A percentile compares a stretch with the other conserved stretches of the same genome.
Evolutionary conservation across 768 basidiomycete genomes (phyloP).

Genomic region (Suillus cothurnatus): DNA sequence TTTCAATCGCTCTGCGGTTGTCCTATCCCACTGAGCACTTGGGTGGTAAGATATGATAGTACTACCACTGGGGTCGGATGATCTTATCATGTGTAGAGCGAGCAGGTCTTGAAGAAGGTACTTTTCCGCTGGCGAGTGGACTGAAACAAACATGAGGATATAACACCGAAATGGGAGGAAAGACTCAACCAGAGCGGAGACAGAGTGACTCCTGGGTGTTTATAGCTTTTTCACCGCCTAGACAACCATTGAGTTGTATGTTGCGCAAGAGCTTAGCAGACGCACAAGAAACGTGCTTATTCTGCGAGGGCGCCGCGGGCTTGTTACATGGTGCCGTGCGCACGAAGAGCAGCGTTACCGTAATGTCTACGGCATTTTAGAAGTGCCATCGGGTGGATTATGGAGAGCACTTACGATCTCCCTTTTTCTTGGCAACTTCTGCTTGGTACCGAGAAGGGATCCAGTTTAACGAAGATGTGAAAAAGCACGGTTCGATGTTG

Average conservation of each 20-base stretch:
- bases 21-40: slow-evolving; percentile 25
- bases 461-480: slow-evolving; percentile 56
- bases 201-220: slow-evolving; percentile 21
- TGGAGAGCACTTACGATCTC: slow-evolving; percentile 45
- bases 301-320: slow-evolving; percentile 17
- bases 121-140: slow-evolving; percentile 16
- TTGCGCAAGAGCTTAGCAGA: background rate
- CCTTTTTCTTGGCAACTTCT: slow-evolving; percentile 36
- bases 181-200: slow-evolving; percentile 12
- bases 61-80: slow-evolving; percentile 18
- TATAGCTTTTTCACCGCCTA: slow-evolving; percentile 14
- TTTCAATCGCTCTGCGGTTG: slow-evolving; percentile 29
- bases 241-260: slow-evolving; percentile 1
- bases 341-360: slow-evolving; percentile 48
- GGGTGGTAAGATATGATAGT: slow-evolving; percentile 41
- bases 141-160: background rate
- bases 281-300: slow-evolving; percentile 5
- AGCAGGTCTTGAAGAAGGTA: slow-evolving; percentile 39
- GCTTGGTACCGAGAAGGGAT: slow-evolving; percentile 61
- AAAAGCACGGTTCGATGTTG: slow-evolving; percentile 58
- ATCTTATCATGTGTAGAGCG: slow-evolving; percentile 42
- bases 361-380: slow-evolving; percentile 41
- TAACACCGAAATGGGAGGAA: background rate
- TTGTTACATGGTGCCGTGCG: slow-evolving; percentile 39
- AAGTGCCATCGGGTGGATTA: background rate